phyloP scores from a whole-genome alignment of 768 basidiomycete species.

The Chalciporus pseudorubinellus region DNA sequence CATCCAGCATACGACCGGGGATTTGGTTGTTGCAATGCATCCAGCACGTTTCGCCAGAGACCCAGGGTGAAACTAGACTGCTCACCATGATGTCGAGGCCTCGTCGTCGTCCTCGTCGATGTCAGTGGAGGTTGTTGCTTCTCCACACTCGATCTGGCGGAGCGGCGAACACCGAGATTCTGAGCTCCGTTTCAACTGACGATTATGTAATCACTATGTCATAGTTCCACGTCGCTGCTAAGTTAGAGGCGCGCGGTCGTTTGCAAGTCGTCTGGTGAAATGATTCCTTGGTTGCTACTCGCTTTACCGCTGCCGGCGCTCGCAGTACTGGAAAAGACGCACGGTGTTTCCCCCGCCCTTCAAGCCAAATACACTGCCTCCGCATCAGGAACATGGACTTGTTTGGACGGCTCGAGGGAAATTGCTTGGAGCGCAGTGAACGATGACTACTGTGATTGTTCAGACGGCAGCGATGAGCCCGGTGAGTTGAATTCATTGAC shows the following conservation, averaged over 20 bases:
- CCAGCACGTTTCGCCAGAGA: background rate
- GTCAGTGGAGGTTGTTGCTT: conserved; percentile 14
- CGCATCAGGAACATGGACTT: conserved; percentile 63
- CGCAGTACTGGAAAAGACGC: conserved; percentile 46
- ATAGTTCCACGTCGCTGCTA: conserved; percentile 1
- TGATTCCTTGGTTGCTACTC: conserved; percentile 51
- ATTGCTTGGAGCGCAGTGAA: conserved; percentile 84
- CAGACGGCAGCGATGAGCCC: conserved; percentile 94
- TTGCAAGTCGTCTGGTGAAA: conserved; percentile 16
- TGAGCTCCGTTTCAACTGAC: conserved; percentile 19
- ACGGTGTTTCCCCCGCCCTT: conserved; percentile 57
- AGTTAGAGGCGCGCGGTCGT: background rate
- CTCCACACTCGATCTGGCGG: background rate
- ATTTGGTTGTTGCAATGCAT: background rate
- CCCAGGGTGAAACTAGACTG: conserved; percentile 1
- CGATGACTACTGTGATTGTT: conserved; percentile 93
- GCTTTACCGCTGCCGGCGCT: conserved; percentile 39
- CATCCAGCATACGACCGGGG: conserved; percentile 25
- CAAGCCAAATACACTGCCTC: conserved; percentile 53
- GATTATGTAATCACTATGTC: conserved; percentile 22
- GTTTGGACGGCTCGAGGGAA: conserved; percentile 75
- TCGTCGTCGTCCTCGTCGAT: conserved; percentile 26
- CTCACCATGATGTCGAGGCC: conserved; percentile 32
- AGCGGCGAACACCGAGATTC: conserved; percentile 22
- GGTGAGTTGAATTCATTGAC: conserved; percentile 41